A percentile compares a stretch with the other conserved stretches of the same genome.
phyloP scores from a whole-genome alignment of 345 rosid genomes.

The Sonneratia caseolaris region DNA sequence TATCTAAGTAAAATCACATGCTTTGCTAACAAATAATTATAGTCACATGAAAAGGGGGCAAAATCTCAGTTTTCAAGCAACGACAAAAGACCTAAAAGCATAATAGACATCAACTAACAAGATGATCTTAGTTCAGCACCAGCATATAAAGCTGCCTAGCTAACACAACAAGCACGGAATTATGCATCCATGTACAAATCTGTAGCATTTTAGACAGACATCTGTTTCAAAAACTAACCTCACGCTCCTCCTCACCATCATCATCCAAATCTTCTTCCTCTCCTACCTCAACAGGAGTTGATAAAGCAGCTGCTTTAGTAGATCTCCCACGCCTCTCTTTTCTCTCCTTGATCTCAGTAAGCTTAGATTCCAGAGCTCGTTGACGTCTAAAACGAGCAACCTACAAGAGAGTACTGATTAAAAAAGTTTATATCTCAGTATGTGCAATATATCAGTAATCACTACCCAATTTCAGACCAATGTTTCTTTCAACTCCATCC shows the following conservation, averaged over 20 bases:
- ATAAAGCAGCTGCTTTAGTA: constrained; percentile 59
- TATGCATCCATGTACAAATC: neutral
- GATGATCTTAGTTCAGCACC: neutral
- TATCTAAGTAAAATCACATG: neutral
- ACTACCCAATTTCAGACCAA: constrained; percentile 1
- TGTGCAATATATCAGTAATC: neutral
- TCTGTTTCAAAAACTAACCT: constrained; percentile 37
- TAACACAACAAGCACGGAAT: neutral
- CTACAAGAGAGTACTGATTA: constrained; percentile 17
- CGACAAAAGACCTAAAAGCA: neutral
- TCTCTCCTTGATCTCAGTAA: constrained; percentile 73
- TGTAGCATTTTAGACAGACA: neutral
- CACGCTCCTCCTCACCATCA: constrained; percentile 96
- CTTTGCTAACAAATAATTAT: neutral
- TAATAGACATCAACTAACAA: neutral
- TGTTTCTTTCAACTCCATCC: neutral
- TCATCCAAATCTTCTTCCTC: constrained; percentile 82
- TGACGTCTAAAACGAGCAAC: constrained; percentile 81
- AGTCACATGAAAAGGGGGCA: neutral
- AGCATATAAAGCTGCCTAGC: neutral
- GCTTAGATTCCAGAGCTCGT: constrained; percentile 74
- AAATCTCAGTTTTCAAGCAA: neutral
- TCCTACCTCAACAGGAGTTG: constrained; percentile 71
- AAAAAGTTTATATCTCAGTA: neutral
- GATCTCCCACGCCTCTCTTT: constrained; percentile 82